Base-by-base conservation (phyloP, 2,329 filamentous ascomycete genomes). In the Didymella pinodella region DNA sequence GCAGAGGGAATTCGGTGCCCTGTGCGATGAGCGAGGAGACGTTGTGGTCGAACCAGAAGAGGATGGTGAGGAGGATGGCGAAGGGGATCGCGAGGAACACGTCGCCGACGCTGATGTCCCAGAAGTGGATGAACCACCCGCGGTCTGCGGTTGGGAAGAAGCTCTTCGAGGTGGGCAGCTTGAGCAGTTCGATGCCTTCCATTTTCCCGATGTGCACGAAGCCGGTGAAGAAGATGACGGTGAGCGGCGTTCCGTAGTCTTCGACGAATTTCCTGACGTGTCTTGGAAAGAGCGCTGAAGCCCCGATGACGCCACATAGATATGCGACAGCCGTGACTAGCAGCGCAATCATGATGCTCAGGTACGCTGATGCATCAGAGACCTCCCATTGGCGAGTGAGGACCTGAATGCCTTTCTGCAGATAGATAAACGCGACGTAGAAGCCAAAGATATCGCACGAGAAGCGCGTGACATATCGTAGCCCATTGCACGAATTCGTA, bases 371-470 rank as follows among this genome's bases (percentile, higher is more conserved):
- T 81, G 73, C 77, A 50, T 90, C 85, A 48, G 82, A 83, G 57
- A 65, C 81, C 77, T 75, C 80, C 77, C 90, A 93, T 70, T 96
- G 90, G 12, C 89, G 85, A 43, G 88, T 89, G 20, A 96, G 84
- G 14, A 96, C 91, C 77, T 96, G 91, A 62, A 96, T 89, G 16
- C 92, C 92, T 78, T 96, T 96, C 72, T 96, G 92, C 20, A 96
- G 83, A 74, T 96, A 96, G 76, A 96, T 94, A 73, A 91, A 93
- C 56, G 92, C 92, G 47, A 96, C 92, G 74, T 96, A 96, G 79
- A 96, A 96, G 49, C 92, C 93, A 66, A 97, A 96, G 70, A 94
- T 95, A 76, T 97, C 93, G 78, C 93, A 96, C 25, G 92, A 92
- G 74, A 97, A 97, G 14, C 92, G 86, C 0, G 93, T 97, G 22